These are phyloP conservation scores for Penicillium desertorum DNA, from an alignment of 495 filamentous ascomycete genomes.

Conservation along the genomic window DNA sequence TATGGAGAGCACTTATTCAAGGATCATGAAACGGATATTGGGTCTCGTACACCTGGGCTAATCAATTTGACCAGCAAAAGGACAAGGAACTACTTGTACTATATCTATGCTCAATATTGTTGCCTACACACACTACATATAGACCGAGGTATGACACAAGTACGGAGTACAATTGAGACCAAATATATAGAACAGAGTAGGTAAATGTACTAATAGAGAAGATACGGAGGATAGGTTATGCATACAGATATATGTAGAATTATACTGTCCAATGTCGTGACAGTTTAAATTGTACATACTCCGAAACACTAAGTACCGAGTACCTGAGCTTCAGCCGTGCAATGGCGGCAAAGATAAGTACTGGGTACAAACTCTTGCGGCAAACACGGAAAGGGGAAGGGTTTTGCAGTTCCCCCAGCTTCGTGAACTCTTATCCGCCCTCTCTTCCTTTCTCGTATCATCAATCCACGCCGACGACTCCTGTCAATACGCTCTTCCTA, in stretches of 20 bases:
- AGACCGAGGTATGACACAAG: background rate
- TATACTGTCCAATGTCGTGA: background rate
- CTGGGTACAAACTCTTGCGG: background rate
- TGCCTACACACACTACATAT: background rate
- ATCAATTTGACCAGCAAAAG: too few relatives aligned
- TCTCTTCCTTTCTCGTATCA: background rate
- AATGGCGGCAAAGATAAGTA: background rate
- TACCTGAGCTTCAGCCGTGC: background rate
- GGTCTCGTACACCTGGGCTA: too few relatives aligned
- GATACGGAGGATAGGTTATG: background rate
- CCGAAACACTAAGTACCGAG: background rate
- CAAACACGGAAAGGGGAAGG: constrained; percentile 10
- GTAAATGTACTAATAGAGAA: background rate
- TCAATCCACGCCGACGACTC: background rate
- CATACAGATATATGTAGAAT: background rate
- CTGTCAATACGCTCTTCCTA: background rate
- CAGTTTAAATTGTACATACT: background rate
- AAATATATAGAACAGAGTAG: background rate
- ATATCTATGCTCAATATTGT: background rate
- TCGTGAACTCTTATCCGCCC: background rate
- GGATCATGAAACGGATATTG: too few relatives aligned
- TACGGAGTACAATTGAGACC: background rate
- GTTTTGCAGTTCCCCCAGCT: constrained; percentile 4
- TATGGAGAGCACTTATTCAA: too few relatives aligned
- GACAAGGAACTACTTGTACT: background rate